Base-by-base conservation (phyloP, 495 filamentous ascomycete species). In the Xylaria longipes region DNA sequence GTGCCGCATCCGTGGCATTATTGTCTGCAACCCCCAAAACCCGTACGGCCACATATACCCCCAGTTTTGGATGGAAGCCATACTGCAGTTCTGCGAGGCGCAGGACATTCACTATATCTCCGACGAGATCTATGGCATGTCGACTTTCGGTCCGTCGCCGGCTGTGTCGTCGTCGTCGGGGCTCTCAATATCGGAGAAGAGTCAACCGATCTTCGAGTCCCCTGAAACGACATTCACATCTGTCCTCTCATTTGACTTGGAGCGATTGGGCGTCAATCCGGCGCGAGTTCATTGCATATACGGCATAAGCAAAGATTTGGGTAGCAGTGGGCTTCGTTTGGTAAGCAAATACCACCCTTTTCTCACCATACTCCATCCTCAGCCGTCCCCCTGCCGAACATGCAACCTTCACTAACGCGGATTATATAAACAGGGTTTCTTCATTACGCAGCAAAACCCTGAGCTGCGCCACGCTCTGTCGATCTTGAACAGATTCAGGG, bases 221-320 rank as follows among this genome's bases (percentile, higher is more conserved):
- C 58, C 58, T 0, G 58, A 62, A 35, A 62, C 58, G 22, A 62
- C 58, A 11, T 62, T 62, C 58, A 43, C 58, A 37, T 62, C 58
- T 7, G 35, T 62, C n/a, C 33, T 62, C 33, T 37, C 58, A 25
- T 41, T 62, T 25, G 22, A 62, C 35, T 33, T 62, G 20, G 35
- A n/a, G 58, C 33, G 37, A 41, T n/a, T 62, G 58, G 58, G 58
- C 9, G 58, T 62, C 58, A 25, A 62, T 41, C 58, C 58, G 17
- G 58, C 58, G 35, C 33, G 58, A n/a, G 58, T 62, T 41, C 58
- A 62, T 62, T 62, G 58, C 22, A 62, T 62, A 39, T 62, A 62
- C 22, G 58, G 58, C 20, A 37, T 62, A 41, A 62, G 58, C 15
- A 62, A 62, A 35, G 58, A 62, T 33, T 25, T 62, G 35, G 58